These are phyloP conservation scores for Naganishia onofrii DNA, from an alignment of 768 basidiomycete genomes.

Conservation along the genomic window DNA sequence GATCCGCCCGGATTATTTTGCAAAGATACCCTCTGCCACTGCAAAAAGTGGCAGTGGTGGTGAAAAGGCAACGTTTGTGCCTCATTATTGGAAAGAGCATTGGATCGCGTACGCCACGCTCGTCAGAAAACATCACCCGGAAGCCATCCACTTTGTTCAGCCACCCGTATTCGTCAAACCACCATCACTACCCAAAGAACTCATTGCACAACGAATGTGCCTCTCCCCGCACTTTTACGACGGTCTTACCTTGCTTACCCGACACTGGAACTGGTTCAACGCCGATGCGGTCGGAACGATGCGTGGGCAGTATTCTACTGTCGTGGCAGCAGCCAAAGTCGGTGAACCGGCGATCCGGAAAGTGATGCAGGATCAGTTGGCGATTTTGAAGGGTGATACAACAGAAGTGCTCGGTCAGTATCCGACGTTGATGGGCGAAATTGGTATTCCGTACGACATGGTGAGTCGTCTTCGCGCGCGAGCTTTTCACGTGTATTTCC, in stretches of 20 bases:
- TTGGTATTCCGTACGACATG: constrained; percentile 89
- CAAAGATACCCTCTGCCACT: constrained; percentile 51
- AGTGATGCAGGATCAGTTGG: constrained; percentile 76
- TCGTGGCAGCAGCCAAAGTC: constrained; percentile 69
- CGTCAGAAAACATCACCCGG: constrained; percentile 63
- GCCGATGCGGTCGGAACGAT: constrained; percentile 70
- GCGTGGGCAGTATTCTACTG: constrained; percentile 64
- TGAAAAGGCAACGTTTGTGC: constrained; percentile 62
- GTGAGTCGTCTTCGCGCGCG: constrained; percentile 56
- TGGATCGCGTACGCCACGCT: constrained; percentile 48
- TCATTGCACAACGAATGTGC: constrained; percentile 64
- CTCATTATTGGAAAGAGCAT: constrained; percentile 69
- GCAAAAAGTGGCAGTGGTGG: too few species aligned
- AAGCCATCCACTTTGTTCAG: constrained; percentile 84
- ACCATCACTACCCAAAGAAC: constrained; percentile 61
- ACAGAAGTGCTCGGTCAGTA: constrained; percentile 20
- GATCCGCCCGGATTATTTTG: constrained; percentile 74
- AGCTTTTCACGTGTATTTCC: constrained; percentile 23
- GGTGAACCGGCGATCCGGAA: constrained; percentile 76
- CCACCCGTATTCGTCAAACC: constrained; percentile 85
- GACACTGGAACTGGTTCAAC: constrained; percentile 73
- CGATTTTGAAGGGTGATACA: constrained; percentile 74
- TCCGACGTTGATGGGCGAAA: constrained; percentile 53
- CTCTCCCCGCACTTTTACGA: constrained; percentile 91
- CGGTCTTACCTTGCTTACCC: constrained; percentile 84